Base-by-base conservation (phyloP, 768 basidiomycete genomes). In the Collybia nuda region DNA sequence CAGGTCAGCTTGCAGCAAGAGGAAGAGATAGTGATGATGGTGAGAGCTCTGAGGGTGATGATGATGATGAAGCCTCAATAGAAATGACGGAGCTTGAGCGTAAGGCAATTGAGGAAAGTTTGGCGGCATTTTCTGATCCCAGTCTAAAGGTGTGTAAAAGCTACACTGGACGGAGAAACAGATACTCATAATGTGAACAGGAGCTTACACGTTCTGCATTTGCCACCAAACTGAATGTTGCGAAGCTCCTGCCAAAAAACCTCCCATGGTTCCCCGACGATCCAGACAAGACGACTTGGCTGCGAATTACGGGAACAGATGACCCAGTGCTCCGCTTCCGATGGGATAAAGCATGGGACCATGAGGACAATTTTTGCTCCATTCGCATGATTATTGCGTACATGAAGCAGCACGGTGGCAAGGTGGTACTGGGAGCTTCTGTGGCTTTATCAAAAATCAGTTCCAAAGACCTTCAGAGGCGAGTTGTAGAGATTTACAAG, bases 211-310 rank as follows among this genome's bases (percentile, higher is more conserved):
- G 8, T 2, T 11, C 14, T 5, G 9, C 35, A 11, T 44, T 11
- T 19, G 29, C 44, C 14, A 14, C 28, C n/a, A 17, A 44, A 44
- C 44, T 51, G 11, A 29, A 39, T 2, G 21, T 51, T 17, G 24
- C 9, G 17, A 51, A 40, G 44, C 18, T 46, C 43, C 11, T 18
- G 3, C 17, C 38, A 15, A 17, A 22, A 2, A 38, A 24, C n/a
- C 2, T 54, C 12, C 53, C 53, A 12, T 54, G 49, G 48, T 54
- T 29, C 32, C 49, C 45, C 0, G 36, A 50, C 1, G 18, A 40
- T n/a, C 32, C 12, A 1, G 41, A 54, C 41, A 47, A 19, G 15
- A 5, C 49, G 1, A 54, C 48, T 1, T 54, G 53, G 53, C 53
- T 49, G 5, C 11, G 1, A 2, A 54, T 54, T 9, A 1, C 32